phyloP scores from a whole-genome alignment of 306 rosid genomes.

The Glycyrrhiza uralensis region DNA sequence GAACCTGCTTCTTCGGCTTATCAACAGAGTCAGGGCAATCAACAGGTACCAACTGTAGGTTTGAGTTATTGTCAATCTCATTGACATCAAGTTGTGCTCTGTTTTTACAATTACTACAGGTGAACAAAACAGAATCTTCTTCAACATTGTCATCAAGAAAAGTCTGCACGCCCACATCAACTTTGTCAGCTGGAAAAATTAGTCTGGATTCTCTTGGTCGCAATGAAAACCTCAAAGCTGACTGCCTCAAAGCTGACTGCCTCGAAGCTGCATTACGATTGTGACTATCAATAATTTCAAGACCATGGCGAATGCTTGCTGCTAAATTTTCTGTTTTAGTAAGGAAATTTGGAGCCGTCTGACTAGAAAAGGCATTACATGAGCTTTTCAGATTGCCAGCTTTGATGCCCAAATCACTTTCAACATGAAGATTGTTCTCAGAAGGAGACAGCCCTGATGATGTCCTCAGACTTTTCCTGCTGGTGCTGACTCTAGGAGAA shows the following conservation, averaged over 20 bases:
- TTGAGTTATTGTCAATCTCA: constrained; percentile 51
- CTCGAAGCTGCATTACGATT: constrained; percentile 65
- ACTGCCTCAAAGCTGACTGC: no score
- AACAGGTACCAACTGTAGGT: constrained; percentile 67
- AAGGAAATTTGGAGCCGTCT: constrained; percentile 40
- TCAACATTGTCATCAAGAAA: constrained; percentile 38
- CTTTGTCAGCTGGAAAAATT: constrained; percentile 48
- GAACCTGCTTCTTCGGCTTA: constrained; percentile 69
- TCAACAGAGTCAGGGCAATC: constrained; percentile 62
- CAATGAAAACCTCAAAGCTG: constrained; percentile 71
- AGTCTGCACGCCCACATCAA: constrained; percentile 81
- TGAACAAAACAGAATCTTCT: constrained; percentile 48
- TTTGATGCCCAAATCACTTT: constrained; percentile 35
- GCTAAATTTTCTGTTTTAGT: constrained; percentile 72
- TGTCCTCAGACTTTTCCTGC: constrained; percentile 89
- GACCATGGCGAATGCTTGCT: constrained; percentile 92
- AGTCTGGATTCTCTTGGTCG: constrained; percentile 61
- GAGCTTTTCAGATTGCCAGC: constrained; percentile 31
- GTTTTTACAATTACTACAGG: constrained; percentile 67
- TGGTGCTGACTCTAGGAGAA: constrained; percentile 75
- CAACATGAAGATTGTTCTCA: constrained; percentile 50
- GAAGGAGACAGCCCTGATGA: constrained; percentile 73
- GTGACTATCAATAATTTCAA: constrained; percentile 67
- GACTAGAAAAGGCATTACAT: constrained; percentile 42
- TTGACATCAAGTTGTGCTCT: constrained; percentile 50